A percentile compares a stretch with the other conserved stretches of the same genome.
Evolutionary conservation across 208 protist species (phyloP).

Genomic region (Zelonia costaricensis): DNA sequence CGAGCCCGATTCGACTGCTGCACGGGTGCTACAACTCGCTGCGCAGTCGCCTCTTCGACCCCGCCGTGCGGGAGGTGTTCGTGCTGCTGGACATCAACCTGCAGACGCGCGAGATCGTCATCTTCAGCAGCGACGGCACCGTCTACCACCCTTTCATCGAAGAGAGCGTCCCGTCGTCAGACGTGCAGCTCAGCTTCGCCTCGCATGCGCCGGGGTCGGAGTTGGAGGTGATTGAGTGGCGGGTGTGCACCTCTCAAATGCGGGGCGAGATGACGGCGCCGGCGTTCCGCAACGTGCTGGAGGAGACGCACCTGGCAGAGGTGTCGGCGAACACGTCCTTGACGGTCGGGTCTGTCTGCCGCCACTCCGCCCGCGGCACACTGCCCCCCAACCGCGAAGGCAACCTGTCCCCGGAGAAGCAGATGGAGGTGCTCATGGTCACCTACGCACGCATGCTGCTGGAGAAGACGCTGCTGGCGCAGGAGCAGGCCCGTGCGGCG

Average conservation of each 20-base stretch:
- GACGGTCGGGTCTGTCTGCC: constrained; percentile 32
- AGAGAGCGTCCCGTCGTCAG: constrained; percentile 20
- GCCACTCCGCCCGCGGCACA: constrained; percentile 22
- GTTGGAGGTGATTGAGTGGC: constrained; percentile 51
- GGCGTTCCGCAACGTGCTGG: constrained; percentile 16
- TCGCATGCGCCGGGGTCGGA: constrained; percentile 37
- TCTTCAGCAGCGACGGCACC: constrained; percentile 43
- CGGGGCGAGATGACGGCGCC: constrained; percentile 25
- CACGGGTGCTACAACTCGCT: constrained; percentile 27
- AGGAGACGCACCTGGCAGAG: constrained; percentile 6
- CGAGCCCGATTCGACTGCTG: constrained; percentile 21
- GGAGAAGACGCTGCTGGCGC: constrained; percentile 57
- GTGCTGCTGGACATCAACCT: constrained; percentile 41
- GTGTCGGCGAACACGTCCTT: constrained; percentile 34
- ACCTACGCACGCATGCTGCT: constrained; percentile 77
- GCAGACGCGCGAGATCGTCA: constrained; percentile 36
- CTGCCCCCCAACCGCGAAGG: constrained; percentile 13
- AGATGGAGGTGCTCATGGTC: constrained; percentile 77
- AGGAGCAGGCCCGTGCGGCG: constrained; percentile 41
- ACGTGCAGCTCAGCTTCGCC: constrained; percentile 46
- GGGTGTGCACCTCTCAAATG: constrained; percentile 23
- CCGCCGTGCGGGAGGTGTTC: constrained; percentile 32
- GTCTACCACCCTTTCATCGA: constrained; percentile 43
- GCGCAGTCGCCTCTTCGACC: constrained; percentile 26
- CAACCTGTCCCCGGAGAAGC: constrained; percentile 41